phyloP scores from a whole-genome alignment of 1,284 basidiomycete genomes.

The Lignosus rhinocerotis region DNA sequence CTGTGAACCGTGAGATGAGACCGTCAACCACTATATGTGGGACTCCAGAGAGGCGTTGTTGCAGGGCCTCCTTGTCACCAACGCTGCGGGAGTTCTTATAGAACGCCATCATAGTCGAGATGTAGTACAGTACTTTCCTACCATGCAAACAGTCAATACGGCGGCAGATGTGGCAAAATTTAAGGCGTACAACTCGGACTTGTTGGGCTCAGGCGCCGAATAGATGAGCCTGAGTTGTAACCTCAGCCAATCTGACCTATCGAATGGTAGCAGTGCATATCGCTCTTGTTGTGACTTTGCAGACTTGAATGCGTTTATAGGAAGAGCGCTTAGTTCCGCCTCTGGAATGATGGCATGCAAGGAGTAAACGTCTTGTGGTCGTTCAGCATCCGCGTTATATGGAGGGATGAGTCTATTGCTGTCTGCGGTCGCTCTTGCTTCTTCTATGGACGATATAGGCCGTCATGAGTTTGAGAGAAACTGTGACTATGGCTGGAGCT shows the following conservation, averaged over 20 bases:
- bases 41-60: conserved; percentile 57
- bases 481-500: neutral
- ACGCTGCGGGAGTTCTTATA: conserved; percentile 46
- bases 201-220: conserved; percentile 50
- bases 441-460: conserved; percentile 44
- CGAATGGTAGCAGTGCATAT: conserved; percentile 58
- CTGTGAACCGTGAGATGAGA: conserved; percentile 79
- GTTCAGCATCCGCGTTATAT: conserved; percentile 63
- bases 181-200: conserved; percentile 53
- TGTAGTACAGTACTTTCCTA: conserved; percentile 79
- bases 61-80: conserved; percentile 51
- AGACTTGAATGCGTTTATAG: conserved; percentile 53
- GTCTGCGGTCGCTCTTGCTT: conserved; percentile 63
- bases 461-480: neutral
- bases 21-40: conserved; percentile 73
- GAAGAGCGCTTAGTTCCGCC: conserved; percentile 71
- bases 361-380: conserved; percentile 75
- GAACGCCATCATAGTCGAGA: conserved; percentile 77
- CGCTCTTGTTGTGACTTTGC: conserved; percentile 52
- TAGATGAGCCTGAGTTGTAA: conserved; percentile 51
- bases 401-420: conserved; percentile 72
- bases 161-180: too few species aligned
- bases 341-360: conserved; percentile 77
- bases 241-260: conserved; percentile 69
- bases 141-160: neutral